Percentiles rank a stretch among this genome's conserved stretches.
Conservation (phyloP, 306 rosid species). For the Castanea sativa region DNA sequence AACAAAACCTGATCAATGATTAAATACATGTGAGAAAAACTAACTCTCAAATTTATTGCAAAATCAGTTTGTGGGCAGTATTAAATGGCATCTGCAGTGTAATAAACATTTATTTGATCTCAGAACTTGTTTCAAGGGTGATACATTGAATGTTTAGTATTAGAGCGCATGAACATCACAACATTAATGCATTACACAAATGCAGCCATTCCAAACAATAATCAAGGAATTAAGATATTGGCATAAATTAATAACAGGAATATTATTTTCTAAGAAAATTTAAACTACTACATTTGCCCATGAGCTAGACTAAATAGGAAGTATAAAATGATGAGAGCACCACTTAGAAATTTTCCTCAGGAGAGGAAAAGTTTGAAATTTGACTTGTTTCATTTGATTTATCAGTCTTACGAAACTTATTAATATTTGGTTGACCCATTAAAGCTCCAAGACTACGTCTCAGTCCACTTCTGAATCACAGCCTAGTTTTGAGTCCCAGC, state of each 20-base stretch:
- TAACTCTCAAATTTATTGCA: constrained; percentile 3
- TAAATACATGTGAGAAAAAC: constrained; percentile 24
- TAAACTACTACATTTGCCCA: background rate
- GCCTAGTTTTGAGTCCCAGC: no score
- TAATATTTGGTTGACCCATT: background rate
- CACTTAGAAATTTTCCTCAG: background rate
- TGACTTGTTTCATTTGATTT: background rate
- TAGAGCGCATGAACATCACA: background rate
- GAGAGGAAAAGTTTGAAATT: background rate
- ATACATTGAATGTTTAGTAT: background rate
- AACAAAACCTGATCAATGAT: constrained; percentile 68
- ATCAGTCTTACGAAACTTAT: background rate
- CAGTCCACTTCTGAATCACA: no score
- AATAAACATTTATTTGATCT: background rate
- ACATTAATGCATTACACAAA: background rate
- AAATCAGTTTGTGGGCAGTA: background rate
- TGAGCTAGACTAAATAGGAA: background rate
- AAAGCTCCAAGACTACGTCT: no score
- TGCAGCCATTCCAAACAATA: background rate
- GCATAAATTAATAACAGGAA: background rate
- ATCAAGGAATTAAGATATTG: background rate
- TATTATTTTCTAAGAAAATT: background rate
- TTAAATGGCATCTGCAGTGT: background rate
- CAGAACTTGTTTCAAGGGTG: background rate
- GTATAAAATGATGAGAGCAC: background rate